Evolutionary conservation across 179 eudicot species (phyloP).

Genomic region (Camellia oleifera): DNA sequence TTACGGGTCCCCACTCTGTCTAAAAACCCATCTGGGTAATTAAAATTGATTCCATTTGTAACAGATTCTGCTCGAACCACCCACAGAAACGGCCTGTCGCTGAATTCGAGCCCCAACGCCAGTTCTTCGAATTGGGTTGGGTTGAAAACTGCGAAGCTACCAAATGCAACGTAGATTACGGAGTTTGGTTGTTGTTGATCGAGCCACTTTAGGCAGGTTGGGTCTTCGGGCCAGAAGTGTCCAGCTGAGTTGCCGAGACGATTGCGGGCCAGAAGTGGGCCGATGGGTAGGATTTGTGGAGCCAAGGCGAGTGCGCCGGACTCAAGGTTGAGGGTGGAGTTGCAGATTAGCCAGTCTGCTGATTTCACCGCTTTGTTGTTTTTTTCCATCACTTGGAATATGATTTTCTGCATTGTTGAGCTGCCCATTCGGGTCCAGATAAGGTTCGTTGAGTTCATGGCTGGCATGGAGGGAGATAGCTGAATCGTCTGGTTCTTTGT

Average conservation of each 20-base stretch:
- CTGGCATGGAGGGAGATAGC: constrained; percentile 24
- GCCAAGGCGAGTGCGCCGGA: constrained; percentile 13
- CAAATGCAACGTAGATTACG: constrained; percentile 24
- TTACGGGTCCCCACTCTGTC: constrained; percentile 14
- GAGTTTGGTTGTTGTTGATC: constrained; percentile 20
- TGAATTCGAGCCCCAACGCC: constrained; percentile 22
- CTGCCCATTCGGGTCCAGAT: constrained; percentile 13
- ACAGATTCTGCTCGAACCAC: constrained; percentile 23
- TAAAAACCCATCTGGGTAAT: constrained; percentile 23
- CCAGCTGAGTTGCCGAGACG: constrained; percentile 7
- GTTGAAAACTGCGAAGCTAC: constrained; percentile 16
- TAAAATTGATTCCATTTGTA: neutral
- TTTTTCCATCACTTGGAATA: constrained; percentile 5
- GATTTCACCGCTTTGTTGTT: neutral
- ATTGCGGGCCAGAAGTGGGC: constrained; percentile 16
- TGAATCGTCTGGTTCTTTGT: constrained; percentile 14
- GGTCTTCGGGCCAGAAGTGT: constrained; percentile 17
- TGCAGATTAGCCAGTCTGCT: constrained; percentile 22
- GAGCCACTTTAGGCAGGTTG: constrained; percentile 24
- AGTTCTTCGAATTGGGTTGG: constrained; percentile 17
- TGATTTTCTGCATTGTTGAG: neutral
- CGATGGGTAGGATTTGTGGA: constrained; percentile 15
- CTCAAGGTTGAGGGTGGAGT: constrained; percentile 15
- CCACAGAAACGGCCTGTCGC: constrained; percentile 21
- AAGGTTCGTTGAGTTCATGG: constrained; percentile 6